Evolutionary conservation across 148 eudicot species (phyloP), one percentile per base, ranked within the genome.

Genomic region (Hydrangea macrophylla): DNA sequence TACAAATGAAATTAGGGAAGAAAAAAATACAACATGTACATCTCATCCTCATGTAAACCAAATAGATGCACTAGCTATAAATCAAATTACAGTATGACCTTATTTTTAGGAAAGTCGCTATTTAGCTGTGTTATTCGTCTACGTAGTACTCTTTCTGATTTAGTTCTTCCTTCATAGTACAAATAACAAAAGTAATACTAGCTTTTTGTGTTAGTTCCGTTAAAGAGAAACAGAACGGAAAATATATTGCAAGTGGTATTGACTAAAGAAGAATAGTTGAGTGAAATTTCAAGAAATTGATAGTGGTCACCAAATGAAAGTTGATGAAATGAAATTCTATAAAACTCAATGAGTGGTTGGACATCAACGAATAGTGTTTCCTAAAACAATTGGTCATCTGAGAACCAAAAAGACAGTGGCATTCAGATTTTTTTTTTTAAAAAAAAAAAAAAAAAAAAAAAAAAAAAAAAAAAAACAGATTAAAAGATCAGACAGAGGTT

Each of bases 321-420:
- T n/a, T n/a, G n/a, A n/a, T n/a, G n/a, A n/a, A n/a, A n/a, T n/a
- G n/a, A n/a, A n/a, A n/a, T n/a, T n/a, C n/a, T n/a, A 67, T 64
- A 35, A 39, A n/a, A 24, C 39, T 32, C n/a, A 28, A 15, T 45
- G 22, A 60, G 61, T 69, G 68, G 72, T 28, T 65, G 73, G 62
- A 59, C 72, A 68, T 70, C 68, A 32, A 25, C 42, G 31, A 68
- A 71, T 15, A 51, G 58, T 65, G 64, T 40, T 48, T 56, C 77
- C 77, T 20, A 36, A 60, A 74, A 74, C 53, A 39, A 56, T 67
- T 50, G 53, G 27, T 66, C 51, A 66, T 59, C 53, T 66, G 20
- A 23, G 32, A 32, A 23, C 27, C 31, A 57, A 66, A 68, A 28
- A 27, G 30, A 18, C 54, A 28, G 27, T 65, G 62, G 67, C 72